Conservation (phyloP, 129 eudicot species). For the Centella asiatica region DNA sequence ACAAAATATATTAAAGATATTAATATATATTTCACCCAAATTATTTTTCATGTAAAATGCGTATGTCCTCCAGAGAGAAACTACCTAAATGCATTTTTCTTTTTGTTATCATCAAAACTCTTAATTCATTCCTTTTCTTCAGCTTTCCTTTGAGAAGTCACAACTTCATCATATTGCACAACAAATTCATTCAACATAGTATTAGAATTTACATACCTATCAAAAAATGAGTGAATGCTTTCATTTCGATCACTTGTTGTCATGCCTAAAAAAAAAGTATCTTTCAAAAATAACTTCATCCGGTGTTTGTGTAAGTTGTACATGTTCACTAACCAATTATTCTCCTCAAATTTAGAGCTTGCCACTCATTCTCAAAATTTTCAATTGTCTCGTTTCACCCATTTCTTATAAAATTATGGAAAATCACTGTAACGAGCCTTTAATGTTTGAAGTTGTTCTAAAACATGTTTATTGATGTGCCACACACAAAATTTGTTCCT, state of each 20-base stretch:
- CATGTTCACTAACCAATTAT: background rate
- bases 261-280: background rate
- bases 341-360: background rate
- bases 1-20: too few species aligned
- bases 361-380: background rate
- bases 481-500: background rate
- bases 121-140: slow-evolving; percentile 5
- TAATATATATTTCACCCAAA: too few species aligned
- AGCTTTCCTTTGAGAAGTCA: background rate
- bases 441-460: background rate
- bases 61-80: too few species aligned
- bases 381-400: background rate
- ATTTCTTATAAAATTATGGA: background rate
- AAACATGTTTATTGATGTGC: background rate
- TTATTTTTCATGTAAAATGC: too few species aligned
- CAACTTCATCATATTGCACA: background rate
- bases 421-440: background rate
- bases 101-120: too few species aligned
- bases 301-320: background rate
- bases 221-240: background rate
- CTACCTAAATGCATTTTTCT: too few species aligned
- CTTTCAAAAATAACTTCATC: background rate
- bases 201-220: slow-evolving; percentile 5
- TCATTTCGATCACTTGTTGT: background rate
- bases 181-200: background rate